Evolutionary conservation across 257 asterid species (phyloP), one percentile per base, ranked within the genome.

Genomic region (Gardenia jasminoides): DNA sequence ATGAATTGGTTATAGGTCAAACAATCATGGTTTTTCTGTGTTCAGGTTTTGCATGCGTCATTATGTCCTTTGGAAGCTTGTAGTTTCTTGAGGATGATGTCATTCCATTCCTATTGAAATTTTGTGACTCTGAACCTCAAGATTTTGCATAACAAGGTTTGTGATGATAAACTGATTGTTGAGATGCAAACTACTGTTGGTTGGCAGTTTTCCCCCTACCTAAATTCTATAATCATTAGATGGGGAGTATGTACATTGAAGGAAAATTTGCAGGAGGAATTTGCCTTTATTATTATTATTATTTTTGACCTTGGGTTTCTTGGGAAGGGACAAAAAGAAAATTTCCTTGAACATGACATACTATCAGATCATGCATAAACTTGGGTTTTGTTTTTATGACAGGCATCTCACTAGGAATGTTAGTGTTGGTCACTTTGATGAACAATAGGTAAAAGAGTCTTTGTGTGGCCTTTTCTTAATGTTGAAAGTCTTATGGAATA

Each of bases 371-470:
- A 62, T 31, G 3, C 13, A 11, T 46, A 19, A 16, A 78, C 10
- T 70, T 78, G 70, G 41, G 36, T 58, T 65, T 52, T 52, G 65
- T 67, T 36, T 26, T 74, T 19, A 31, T 54, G 54, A 31, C 52
- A 20, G 73, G 66, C 22, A 15, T 66, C 30, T 48, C 24, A 30
- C 47, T 65, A 33, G 22, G 74, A 52, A 36, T 77, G 20, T 13
- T 39, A 67, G 24, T 41, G 58, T 30, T 24, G 41, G 54, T 24
- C 75, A 50, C 31, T n/a, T 67, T 69, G 75, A 41, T 36, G 17
- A 56, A 67, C 61, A 67, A 33, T 44, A 66, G 16, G 54, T 77
- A 54, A 67, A 56, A 36, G 31, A 46, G 75, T 67, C 22, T 15
- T 26, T 77, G 26, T 48, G 26, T 41, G 36, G 31, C 67, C 74